Conservation (phyloP, 495 filamentous ascomycete genomes). For the Saxophila tyrrhenica region DNA sequence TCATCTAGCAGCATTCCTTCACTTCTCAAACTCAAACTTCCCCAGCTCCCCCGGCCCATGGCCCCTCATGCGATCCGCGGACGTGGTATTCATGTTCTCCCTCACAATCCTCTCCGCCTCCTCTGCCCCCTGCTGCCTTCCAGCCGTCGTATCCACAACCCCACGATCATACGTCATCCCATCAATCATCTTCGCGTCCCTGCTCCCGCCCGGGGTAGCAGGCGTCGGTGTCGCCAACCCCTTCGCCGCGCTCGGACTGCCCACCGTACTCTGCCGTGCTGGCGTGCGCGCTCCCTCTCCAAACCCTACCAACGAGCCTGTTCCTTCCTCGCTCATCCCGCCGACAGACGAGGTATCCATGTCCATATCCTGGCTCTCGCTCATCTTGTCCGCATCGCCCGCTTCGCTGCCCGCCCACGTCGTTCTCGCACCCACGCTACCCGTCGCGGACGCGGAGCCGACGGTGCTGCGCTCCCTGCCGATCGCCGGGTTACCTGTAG, state of each 20-base stretch:
- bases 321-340: constrained; percentile 75
- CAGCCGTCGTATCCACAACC: constrained; percentile 25
- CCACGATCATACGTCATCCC: constrained; percentile 31
- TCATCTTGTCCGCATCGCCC: constrained; percentile 58
- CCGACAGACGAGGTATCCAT: constrained; percentile 45
- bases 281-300: constrained; percentile 69
- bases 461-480: constrained; percentile 67
- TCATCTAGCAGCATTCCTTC: neutral
- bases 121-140: constrained; percentile 18
- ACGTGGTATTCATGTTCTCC: constrained; percentile 37
- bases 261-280: constrained; percentile 24
- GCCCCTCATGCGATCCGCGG: constrained; percentile 14
- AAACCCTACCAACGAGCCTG: constrained; percentile 68
- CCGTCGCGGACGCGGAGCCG: constrained; percentile 69
- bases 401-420: constrained; percentile 62
- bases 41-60: constrained; percentile 31
- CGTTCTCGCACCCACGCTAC: constrained; percentile 58
- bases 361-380: constrained; percentile 31
- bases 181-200: constrained; percentile 31
- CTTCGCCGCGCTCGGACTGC: constrained; percentile 19
- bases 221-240: constrained; percentile 11
- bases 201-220: constrained; percentile 9
- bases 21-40: constrained; percentile 37
- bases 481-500: constrained; percentile 41
- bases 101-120: constrained; percentile 44